Evolutionary conservation across 2,329 filamentous ascomycete genomes (phyloP), one percentile per base, ranked within the genome.

Genomic region (Trichoderma sp.): DNA sequence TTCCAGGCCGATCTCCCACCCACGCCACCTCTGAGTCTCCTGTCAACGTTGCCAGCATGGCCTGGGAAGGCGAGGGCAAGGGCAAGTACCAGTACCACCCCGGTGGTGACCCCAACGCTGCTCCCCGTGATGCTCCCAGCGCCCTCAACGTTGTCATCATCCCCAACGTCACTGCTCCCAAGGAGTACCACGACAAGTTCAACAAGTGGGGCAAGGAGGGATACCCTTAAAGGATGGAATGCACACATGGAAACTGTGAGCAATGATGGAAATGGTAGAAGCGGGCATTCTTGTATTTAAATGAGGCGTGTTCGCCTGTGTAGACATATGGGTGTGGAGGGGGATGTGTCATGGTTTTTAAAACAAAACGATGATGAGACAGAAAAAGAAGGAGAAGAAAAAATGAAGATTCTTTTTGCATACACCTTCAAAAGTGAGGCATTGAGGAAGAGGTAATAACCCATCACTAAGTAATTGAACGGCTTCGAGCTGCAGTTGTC

Each of bases 171-270:
- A 96, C 92, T 80, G 87, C 98, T 77, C 95, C 96, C 80, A 94
- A 92, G 93, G 88, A 92, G 79, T 90, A 98, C 75, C 96, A 99
- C 86, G 96, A 99, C 78, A 92, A 92, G 86, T 98, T 92, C 90
- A 99, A 99, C 93, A 99, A 99, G 89, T 98, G 93, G 90, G 96
- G 96, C 84, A 98, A 98, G 90, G 96, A 98, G 77, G 95, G 94
- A 77, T 98, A 92, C 85, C 83, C 83, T 77, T 93, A 86, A 81
- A 73, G 34, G 32, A n/a, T 24, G 11, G n/a, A 60, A 21, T n/a
- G 34, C 14, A 56, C 26, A 51, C 56, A 32, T 60, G 34, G 24
- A 47, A 47, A 32, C 18, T 28, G 47, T 43, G 53, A 32, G 34
- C 47, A 24, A 15, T 14, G 34, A 34, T 36, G 62, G 28, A 58